Percentiles rank a stretch among this genome's conserved stretches.
These are phyloP conservation scores for Mediolabrus comicus DNA, from an alignment of 108 stramenopile species.

Conservation along the genomic window DNA sequence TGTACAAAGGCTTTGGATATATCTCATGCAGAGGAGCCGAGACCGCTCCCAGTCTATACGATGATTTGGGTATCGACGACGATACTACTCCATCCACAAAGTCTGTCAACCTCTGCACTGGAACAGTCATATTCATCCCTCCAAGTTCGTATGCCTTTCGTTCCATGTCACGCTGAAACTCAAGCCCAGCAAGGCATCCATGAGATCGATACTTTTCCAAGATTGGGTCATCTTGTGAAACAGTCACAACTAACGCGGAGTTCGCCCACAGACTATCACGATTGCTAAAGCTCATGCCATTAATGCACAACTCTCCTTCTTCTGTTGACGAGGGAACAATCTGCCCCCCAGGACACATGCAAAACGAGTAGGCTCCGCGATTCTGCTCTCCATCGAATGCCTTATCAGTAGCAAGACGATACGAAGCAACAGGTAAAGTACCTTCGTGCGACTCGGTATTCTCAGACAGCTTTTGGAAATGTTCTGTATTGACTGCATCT, in stretches of 20 bases:
- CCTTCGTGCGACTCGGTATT: constrained; percentile 42
- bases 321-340: constrained; percentile 91
- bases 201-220: constrained; percentile 67
- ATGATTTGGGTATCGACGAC: constrained; percentile 71
- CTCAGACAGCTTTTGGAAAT: constrained; percentile 34
- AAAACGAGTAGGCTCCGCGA: constrained; percentile 78
- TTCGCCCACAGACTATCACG: constrained; percentile 91
- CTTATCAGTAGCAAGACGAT: constrained; percentile 84
- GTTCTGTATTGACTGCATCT: constrained; percentile 61
- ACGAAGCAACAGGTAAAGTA: constrained; percentile 82
- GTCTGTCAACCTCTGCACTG: constrained; percentile 92
- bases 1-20: constrained; percentile 78
- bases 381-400: constrained; percentile 65
- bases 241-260: constrained; percentile 90
- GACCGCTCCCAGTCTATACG: constrained; percentile 90
- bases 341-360: constrained; percentile 89
- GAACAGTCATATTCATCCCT: constrained; percentile 81
- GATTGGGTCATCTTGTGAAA: constrained; percentile 78
- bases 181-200: constrained; percentile 72
- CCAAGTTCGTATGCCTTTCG: constrained; percentile 75
- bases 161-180: constrained; percentile 90
- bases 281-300: constrained; percentile 95
- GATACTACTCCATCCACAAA: constrained; percentile 66
- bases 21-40: constrained; percentile 85
- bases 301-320: constrained; percentile 86